A percentile compares a stretch with the other conserved stretches of the same genome.
Conservation (phyloP, 2,329 filamentous ascomycete genomes). For the Colletotrichum liriopes region DNA sequence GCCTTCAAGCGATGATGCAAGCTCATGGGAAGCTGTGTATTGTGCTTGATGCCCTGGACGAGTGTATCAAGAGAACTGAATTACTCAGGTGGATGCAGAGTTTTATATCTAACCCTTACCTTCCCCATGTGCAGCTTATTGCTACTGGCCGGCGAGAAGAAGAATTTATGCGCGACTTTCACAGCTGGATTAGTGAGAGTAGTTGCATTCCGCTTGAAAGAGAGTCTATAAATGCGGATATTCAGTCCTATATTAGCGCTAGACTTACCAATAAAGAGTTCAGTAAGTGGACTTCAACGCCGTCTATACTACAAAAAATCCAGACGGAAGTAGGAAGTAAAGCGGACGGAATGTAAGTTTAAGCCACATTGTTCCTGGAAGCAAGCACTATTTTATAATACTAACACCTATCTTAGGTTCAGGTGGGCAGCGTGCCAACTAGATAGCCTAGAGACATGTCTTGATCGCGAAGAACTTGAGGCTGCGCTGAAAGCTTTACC, state of each 20-base stretch:
- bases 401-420: background rate
- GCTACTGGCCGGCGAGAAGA: slow-evolving; percentile 20
- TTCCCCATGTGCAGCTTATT: slow-evolving; percentile 24
- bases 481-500: background rate
- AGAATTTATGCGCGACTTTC: slow-evolving; percentile 12
- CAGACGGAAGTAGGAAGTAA: background rate
- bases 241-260: slow-evolving; percentile 12
- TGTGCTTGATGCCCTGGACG: slow-evolving; percentile 47
- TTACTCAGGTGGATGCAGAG: slow-evolving; percentile 44
- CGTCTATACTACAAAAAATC: background rate
- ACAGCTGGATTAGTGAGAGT: background rate
- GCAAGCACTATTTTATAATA: background rate
- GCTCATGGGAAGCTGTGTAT: slow-evolving; percentile 21
- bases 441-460: background rate
- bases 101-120: slow-evolving; percentile 24
- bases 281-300: background rate
- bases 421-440: slow-evolving; percentile 13
- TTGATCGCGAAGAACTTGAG: background rate
- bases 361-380: rapidly evolving
- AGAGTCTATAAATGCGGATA: slow-evolving; percentile 1
- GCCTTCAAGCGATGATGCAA: slow-evolving; percentile 46
- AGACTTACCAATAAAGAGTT: background rate
- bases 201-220: slow-evolving; percentile 7
- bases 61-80: slow-evolving; percentile 43
- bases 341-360: slow-evolving; percentile 15